Percentiles rank a stretch among this genome's conserved stretches.
Evolutionary conservation across 1,284 basidiomycete genomes (phyloP).

Genomic region (Leccinum subfulvum): DNA sequence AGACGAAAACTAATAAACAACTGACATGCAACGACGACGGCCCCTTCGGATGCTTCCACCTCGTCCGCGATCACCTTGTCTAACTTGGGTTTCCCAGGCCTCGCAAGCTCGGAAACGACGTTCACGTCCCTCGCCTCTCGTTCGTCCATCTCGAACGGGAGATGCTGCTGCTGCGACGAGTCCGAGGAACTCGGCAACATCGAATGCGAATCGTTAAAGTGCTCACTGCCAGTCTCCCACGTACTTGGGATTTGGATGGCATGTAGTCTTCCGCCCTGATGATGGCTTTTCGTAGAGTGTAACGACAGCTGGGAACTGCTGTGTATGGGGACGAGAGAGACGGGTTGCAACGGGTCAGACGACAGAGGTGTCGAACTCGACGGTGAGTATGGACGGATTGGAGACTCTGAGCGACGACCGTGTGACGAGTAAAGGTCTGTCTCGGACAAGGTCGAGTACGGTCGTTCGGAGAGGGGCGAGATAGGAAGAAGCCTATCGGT

Average conservation of each 20-base stretch:
- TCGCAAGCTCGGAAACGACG: constrained; percentile 66
- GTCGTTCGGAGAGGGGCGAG: constrained; percentile 22
- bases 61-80: constrained; percentile 68
- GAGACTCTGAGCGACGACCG: constrained; percentile 13
- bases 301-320: not conserved
- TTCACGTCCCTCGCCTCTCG: constrained; percentile 69
- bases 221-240: not conserved
- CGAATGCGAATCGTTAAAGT: not conserved
- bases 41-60: constrained; percentile 54
- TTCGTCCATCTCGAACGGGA: constrained; percentile 57
- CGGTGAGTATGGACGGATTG: constrained; percentile 5
- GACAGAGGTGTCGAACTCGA: not conserved
- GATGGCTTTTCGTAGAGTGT: constrained; percentile 3
- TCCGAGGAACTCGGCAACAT: not conserved
- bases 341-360: constrained; percentile 4
- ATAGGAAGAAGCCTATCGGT: constrained; percentile 21
- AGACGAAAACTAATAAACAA: constrained; percentile 10
- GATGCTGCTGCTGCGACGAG: not conserved
- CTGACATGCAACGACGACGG: constrained; percentile 69
- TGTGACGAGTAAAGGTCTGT: constrained; percentile 14
- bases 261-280: constrained; percentile 26
- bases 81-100: constrained; percentile 74
- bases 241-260: constrained; percentile 5
- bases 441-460: constrained; percentile 17
- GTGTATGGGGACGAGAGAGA: constrained; percentile 1